These are phyloP conservation scores for Cerioporus squamosus DNA, from an alignment of 1,284 basidiomycete genomes.

Conservation along the genomic window DNA sequence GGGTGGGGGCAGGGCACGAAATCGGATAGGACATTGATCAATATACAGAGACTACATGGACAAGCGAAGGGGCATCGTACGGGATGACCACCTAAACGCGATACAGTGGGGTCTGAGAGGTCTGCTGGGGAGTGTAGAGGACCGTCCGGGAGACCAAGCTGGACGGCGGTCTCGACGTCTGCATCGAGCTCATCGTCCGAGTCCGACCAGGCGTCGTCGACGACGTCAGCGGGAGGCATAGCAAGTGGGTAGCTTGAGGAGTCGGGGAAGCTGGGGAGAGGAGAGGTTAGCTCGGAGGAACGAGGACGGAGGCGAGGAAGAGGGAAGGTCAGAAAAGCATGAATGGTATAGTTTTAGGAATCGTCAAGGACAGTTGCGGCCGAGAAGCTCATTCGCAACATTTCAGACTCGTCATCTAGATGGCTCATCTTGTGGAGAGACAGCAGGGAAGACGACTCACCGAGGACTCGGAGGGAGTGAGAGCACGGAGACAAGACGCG, in stretches of 20 bases:
- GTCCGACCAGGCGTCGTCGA: conserved; percentile 75
- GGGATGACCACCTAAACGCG: conserved; percentile 84
- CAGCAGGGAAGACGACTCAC: conserved; percentile 21
- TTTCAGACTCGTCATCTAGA: conserved; percentile 91
- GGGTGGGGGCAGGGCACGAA: conserved; percentile 9
- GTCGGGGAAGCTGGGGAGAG: background rate
- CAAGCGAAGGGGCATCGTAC: conserved; percentile 60
- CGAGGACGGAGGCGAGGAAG: conserved; percentile 19
- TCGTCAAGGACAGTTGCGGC: conserved; percentile 63
- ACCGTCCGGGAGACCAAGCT: conserved; percentile 81
- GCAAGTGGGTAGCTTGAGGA: conserved; percentile 8
- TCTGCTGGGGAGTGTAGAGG: conserved; percentile 57
- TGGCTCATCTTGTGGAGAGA: conserved; percentile 61
- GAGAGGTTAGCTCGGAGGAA: conserved; percentile 11
- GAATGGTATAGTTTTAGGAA: conserved; percentile 77
- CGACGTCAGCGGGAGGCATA: conserved; percentile 25
- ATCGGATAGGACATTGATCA: conserved; percentile 27
- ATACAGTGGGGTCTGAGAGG: conserved; percentile 74
- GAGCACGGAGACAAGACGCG: background rate
- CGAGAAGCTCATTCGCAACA: conserved; percentile 63
- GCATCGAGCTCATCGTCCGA: conserved; percentile 64
- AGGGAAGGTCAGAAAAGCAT: conserved; percentile 77
- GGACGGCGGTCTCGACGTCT: conserved; percentile 70
- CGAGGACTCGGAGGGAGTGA: background rate
- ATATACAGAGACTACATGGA: conserved; percentile 47